A percentile compares a stretch with the other conserved stretches of the same genome.
These are phyloP conservation scores for Starmerella roubikii DNA, from an alignment of 805 yeast species.

Conservation along the genomic window DNA sequence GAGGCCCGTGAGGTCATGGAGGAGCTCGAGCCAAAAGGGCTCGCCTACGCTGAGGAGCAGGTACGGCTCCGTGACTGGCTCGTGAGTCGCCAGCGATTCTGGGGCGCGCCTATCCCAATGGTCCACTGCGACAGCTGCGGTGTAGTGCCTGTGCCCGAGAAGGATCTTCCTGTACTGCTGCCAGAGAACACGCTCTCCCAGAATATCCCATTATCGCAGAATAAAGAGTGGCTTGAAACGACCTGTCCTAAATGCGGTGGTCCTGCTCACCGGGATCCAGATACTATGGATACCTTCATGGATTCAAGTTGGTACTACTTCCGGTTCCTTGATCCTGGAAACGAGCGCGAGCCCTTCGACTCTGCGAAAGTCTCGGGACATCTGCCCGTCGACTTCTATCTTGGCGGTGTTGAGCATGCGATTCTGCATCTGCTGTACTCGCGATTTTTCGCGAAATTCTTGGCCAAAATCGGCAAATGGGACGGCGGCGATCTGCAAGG, in stretches of 20 bases:
- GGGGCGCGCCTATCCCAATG: conserved; percentile 99
- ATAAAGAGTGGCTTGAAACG: conserved; percentile 55
- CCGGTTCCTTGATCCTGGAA: conserved; percentile 66
- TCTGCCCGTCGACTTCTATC: conserved; percentile 79
- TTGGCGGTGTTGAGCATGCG: conserved; percentile 96
- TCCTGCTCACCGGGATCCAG: conserved; percentile 76
- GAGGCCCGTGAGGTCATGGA: conserved; percentile 40
- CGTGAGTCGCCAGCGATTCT: conserved; percentile 83
- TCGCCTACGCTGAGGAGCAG: conserved; percentile 40
- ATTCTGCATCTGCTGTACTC: conserved; percentile 80
- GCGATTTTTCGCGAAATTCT: conserved; percentile 71
- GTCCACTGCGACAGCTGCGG: conserved; percentile 82
- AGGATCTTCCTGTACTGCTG: conserved; percentile 66
- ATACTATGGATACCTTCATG: conserved; percentile 97
- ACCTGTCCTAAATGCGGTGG: conserved; percentile 66
- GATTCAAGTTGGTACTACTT: conserved; percentile 96
- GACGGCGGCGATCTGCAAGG: conserved; percentile 41
- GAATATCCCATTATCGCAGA: conserved; percentile 56
- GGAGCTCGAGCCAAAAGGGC: conserved; percentile 27
- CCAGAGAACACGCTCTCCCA: conserved; percentile 34
- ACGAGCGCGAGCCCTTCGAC: conserved; percentile 41
- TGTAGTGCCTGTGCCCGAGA: conserved; percentile 79
- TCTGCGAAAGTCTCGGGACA: conserved; percentile 33
- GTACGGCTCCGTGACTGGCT: conserved; percentile 83
- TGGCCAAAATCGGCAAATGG: conserved; percentile 53